Evolutionary conservation across 495 filamentous ascomycete genomes (phyloP).

Genomic region (Aspergillus steynii): DNA sequence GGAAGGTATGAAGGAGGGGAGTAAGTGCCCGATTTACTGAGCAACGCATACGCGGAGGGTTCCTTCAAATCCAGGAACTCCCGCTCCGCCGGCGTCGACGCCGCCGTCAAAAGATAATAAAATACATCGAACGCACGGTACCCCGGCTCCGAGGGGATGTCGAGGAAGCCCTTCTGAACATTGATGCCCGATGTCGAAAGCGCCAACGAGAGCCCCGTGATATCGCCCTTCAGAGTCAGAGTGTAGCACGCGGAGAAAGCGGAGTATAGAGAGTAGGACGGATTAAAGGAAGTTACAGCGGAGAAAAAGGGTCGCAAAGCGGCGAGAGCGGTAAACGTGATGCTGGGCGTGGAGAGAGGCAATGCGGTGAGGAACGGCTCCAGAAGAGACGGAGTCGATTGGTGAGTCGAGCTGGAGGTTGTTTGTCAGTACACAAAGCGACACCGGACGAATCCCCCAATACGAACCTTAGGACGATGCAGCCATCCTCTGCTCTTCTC

Average conservation of each 20-base stretch:
- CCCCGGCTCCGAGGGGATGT: constrained; percentile 75
- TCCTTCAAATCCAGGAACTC: constrained; percentile 86
- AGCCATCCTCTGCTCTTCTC: constrained; percentile 92
- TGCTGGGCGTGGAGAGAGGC: constrained; percentile 71
- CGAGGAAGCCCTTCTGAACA: constrained; percentile 75
- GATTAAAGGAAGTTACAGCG: constrained; percentile 85
- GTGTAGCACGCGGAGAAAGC: constrained; percentile 79
- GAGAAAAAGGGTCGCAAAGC: constrained; percentile 83
- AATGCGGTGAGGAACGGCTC: constrained; percentile 78
- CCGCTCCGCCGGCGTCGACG: constrained; percentile 85
- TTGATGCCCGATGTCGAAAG: constrained; percentile 88
- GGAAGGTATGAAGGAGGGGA: constrained; percentile 86
- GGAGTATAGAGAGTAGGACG: constrained; percentile 77
- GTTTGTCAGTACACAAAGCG: constrained; percentile 20
- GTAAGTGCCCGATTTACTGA: constrained; percentile 83
- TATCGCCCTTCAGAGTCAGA: constrained; percentile 74
- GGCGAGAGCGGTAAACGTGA: constrained; percentile 72
- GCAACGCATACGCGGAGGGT: constrained; percentile 73
- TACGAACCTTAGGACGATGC: constrained; percentile 80
- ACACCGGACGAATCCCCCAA: background rate
- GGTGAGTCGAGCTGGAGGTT: constrained; percentile 71
- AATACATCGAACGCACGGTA: constrained; percentile 98
- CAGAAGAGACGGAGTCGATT: constrained; percentile 81
- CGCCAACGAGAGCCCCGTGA: constrained; percentile 72
- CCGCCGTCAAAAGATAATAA: constrained; percentile 90